Base-by-base conservation (phyloP, 2,329 filamentous ascomycete genomes). In the Verticillium albo-atrum region DNA sequence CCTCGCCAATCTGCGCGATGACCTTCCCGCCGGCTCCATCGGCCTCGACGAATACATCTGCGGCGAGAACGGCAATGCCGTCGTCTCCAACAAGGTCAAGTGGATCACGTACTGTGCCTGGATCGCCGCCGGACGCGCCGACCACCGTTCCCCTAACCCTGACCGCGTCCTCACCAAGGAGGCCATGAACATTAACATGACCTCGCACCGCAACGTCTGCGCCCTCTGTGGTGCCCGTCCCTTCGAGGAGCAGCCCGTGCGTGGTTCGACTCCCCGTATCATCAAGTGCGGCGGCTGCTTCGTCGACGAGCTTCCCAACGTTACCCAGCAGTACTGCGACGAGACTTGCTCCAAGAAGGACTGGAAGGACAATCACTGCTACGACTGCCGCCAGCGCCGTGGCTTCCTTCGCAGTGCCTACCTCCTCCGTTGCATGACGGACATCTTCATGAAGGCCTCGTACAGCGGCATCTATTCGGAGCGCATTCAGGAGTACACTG, bases 351-450 rank as follows among this genome's bases (percentile, higher is more conserved):
- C 56, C 53, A 53, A 37, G 17, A 28, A 34, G 10, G 62, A 58
- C 26, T 62, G 58, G 58, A 12, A 54, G n/a, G 52, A 57, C 20
- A 50, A 50, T 12, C 60, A 62, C 61, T 57, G 50, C n/a, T 15
- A 35, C n/a, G 34, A 34, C 3, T 63, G 62, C 57, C 56, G 56
- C 37, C 52, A 50, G n/a, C 58, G 53, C 34, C 53, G 52, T 6
- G 55, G 51, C 42, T 62, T 63, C 32, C 47, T 62, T 54, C 62
- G 61, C n/a, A 61, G 58, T 25, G 47, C 52, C 15, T 55, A 30
- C 28, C 47, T 62, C 6, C 9, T 63, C n/a, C 30, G 37, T 3
- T 30, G 12, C 35, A 27, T 63, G 34, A 51, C 51, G 15, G n/a
- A 35, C n/a, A 59, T 50, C 50, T 63, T 55, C 54, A 55, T 58